Evolutionary conservation across 371 early-diverging fungal genomes (phyloP).

Genomic region (Choanephora cucurbitarum): DNA sequence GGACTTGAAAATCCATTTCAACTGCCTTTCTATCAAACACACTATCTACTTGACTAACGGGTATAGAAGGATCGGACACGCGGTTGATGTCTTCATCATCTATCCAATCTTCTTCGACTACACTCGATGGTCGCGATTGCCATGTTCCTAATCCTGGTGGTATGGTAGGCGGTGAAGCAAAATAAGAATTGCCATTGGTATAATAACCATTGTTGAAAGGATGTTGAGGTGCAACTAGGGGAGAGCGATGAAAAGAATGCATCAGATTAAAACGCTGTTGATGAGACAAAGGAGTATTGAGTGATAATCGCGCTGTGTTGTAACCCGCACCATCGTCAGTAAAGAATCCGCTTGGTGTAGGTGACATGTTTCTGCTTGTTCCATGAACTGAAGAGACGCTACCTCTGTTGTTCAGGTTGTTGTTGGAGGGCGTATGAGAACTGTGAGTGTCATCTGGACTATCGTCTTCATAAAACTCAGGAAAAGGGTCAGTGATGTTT

Average conservation of each 20-base stretch:
- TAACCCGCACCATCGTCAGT: slow-evolving; percentile 3
- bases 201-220: slow-evolving; percentile 26
- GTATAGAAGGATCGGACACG: slow-evolving; percentile 12
- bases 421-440: not conserved
- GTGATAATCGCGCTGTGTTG: slow-evolving; percentile 13
- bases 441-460: slow-evolving; percentile 32
- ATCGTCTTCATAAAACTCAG: slow-evolving; percentile 83
- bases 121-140: slow-evolving; percentile 24
- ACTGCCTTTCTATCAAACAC: slow-evolving; percentile 21
- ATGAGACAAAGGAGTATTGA: slow-evolving; percentile 27
- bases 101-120: slow-evolving; percentile 46
- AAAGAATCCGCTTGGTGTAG: slow-evolving; percentile 8
- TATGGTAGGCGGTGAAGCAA: slow-evolving; percentile 7
- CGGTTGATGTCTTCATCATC: slow-evolving; percentile 44
- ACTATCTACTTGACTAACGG: slow-evolving; percentile 5
- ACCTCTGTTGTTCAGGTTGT: not conserved
- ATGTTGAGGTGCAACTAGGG: slow-evolving; percentile 54
- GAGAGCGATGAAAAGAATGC: slow-evolving; percentile 53
- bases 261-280: slow-evolving; percentile 46
- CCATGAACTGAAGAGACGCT: not conserved
- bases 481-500: slow-evolving; percentile 84
- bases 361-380: slow-evolving; percentile 7
- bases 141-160: slow-evolving; percentile 5
- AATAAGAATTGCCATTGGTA: slow-evolving; percentile 4
- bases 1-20: slow-evolving; percentile 77